Conservation (phyloP, 352 stramenopile genomes). For the Phytophthora vignae region DNA sequence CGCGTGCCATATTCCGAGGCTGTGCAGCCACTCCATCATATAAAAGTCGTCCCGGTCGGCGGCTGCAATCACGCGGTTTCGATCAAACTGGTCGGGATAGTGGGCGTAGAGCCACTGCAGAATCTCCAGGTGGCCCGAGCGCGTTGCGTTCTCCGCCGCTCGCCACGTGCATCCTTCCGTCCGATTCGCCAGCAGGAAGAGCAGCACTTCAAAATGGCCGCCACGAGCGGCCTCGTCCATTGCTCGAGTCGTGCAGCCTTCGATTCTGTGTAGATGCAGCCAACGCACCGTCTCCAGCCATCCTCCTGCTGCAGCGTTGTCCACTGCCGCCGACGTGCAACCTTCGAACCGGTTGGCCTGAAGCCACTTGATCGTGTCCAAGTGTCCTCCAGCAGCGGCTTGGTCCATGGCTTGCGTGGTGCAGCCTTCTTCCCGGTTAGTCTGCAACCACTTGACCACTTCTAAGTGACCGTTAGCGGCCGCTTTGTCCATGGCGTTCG, state of each 20-base stretch:
- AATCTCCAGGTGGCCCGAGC: constrained; percentile 32
- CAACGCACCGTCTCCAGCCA: constrained; percentile 35
- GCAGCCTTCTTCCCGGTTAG: constrained; percentile 37
- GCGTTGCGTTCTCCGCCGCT: constrained; percentile 37
- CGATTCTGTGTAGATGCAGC: constrained; percentile 35
- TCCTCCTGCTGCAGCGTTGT: constrained; percentile 37
- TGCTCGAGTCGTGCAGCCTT: constrained; percentile 45
- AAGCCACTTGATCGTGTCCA: constrained; percentile 38
- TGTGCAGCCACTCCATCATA: constrained; percentile 43
- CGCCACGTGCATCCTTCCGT: constrained; percentile 38
- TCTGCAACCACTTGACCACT: constrained; percentile 43
- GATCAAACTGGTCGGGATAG: constrained; percentile 39
- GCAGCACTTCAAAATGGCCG: constrained; percentile 45
- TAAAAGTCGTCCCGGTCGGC: constrained; percentile 45
- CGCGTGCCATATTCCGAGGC: constrained; percentile 26
- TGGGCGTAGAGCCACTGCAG: constrained; percentile 38
- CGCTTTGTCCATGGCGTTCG: constrained; percentile 43
- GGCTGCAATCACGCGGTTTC: constrained; percentile 37
- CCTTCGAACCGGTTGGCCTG: constrained; percentile 36
- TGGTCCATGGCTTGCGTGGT: constrained; percentile 37
- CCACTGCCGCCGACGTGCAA: constrained; percentile 33
- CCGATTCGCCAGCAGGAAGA: constrained; percentile 35
- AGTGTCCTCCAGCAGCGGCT: constrained; percentile 27
- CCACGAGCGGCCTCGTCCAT: constrained; percentile 47
- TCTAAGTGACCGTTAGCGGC: constrained; percentile 39